phyloP scores from a whole-genome alignment of 352 stramenopile species.

The Phytophthora aleatoria region DNA sequence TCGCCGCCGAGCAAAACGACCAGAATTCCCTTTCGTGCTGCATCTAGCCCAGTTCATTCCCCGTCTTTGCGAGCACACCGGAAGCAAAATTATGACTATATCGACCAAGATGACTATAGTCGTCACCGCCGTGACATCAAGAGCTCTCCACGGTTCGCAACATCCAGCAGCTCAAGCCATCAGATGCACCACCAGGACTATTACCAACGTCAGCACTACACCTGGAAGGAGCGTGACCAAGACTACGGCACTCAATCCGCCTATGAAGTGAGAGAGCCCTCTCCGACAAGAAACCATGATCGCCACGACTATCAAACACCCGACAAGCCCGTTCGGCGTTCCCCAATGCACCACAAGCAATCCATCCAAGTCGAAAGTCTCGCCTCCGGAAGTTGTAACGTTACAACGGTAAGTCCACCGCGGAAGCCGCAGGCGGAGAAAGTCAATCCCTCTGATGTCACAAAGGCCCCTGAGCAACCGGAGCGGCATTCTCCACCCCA shows the following conservation, averaged over 20 bases:
- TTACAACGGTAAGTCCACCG: background rate
- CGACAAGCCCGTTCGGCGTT: constrained; percentile 13
- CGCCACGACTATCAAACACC: constrained; percentile 1
- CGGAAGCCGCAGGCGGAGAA: constrained; percentile 9
- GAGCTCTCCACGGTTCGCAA: constrained; percentile 10
- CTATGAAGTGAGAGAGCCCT: constrained; percentile 11
- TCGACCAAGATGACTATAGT: constrained; percentile 6
- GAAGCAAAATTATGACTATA: constrained; percentile 13
- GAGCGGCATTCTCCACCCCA: constrained; percentile 13
- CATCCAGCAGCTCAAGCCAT: constrained; percentile 11
- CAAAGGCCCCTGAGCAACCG: background rate
- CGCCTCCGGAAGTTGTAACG: background rate
- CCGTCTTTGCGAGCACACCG: constrained; percentile 8
- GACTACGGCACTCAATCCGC: constrained; percentile 9
- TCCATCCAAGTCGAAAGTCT: constrained; percentile 12
- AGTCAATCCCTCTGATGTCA: constrained; percentile 4
- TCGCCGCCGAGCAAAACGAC: constrained; percentile 9
- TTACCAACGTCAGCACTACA: constrained; percentile 13
- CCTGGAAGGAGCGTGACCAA: constrained; percentile 16
- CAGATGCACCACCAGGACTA: constrained; percentile 7
- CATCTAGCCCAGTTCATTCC: constrained; percentile 6
- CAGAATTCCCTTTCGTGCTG: constrained; percentile 15
- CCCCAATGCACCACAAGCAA: background rate
- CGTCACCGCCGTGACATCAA: constrained; percentile 9
- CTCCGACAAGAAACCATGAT: constrained; percentile 10